Conservation (phyloP, 441 rosid species). For the Dalechampia spathulata region DNA sequence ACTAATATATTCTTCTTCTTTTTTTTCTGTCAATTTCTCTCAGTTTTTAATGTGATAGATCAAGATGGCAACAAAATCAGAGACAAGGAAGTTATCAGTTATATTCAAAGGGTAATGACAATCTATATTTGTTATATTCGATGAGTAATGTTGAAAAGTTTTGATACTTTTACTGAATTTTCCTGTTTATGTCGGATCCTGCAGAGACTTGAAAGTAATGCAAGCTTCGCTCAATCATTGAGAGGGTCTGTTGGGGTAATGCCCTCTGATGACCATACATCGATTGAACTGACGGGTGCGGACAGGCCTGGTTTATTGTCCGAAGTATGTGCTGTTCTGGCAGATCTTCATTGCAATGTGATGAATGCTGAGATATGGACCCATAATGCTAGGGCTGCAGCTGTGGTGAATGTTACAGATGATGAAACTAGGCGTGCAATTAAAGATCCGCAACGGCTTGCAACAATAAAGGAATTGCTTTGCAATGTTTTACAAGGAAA, state of each 20-base stretch:
- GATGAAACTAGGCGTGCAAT: slow-evolving; percentile 48
- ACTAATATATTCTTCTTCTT: slow-evolving; percentile 1
- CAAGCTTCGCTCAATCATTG: slow-evolving; percentile 44
- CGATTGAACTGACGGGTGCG: slow-evolving; percentile 77
- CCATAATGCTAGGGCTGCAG: slow-evolving; percentile 88
- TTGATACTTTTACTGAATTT: no score
- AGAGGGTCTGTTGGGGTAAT: slow-evolving; percentile 75
- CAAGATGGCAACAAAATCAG: slow-evolving; percentile 69
- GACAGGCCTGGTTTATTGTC: slow-evolving; percentile 92
- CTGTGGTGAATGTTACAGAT: slow-evolving; percentile 80
- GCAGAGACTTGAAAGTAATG: slow-evolving; percentile 79
- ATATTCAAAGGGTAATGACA: slow-evolving; percentile 56
- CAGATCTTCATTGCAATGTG: slow-evolving; percentile 75
- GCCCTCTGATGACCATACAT: slow-evolving; percentile 76
- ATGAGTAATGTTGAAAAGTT: no score
- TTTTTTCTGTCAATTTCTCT: slow-evolving; percentile 7
- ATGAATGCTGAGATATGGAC: slow-evolving; percentile 95
- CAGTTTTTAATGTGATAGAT: slow-evolving; percentile 80
- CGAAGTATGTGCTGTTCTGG: slow-evolving; percentile 81
- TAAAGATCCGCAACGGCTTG: slow-evolving; percentile 51
- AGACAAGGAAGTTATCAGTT: slow-evolving; percentile 58
- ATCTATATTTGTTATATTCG: neutral
- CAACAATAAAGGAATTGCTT: slow-evolving; percentile 55
- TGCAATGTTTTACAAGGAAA: slow-evolving; percentile 61
- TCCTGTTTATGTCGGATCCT: slow-evolving; percentile 4